Evolutionary conservation across 1,139 yeast genomes (phyloP), one percentile per base, ranked within the genome.

Genomic region (Nakaseomyces delphensis): DNA sequence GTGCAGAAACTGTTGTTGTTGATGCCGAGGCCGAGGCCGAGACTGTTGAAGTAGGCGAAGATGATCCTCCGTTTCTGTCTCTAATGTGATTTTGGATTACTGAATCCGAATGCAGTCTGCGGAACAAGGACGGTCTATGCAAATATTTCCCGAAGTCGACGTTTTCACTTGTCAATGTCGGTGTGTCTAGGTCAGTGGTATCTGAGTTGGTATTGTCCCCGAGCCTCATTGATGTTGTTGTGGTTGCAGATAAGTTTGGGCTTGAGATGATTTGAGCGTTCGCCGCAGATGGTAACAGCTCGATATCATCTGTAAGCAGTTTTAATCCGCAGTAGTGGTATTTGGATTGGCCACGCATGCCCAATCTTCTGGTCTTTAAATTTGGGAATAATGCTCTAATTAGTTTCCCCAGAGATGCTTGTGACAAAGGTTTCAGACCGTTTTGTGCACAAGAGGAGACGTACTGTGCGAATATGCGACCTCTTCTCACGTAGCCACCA

Each of bases 281-380:
- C 29, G 35, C 73, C 25, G 41, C 48, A 11, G 45, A 44, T 20
- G 45, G 52, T 30, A 43, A 15, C 16, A 25, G 15, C n/a, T 39
- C 39, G 24, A 24, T 28, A 19, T 43, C 41, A 24, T 37, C 41
- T 32, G 40, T 43, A 15, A 74, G 65, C 42, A 87, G 62, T 52
- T 73, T 74, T 42, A 87, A 70, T 1, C 96, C 96, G 64, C 95
- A 85, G 60, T 87, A 89, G 59, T 87, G 95, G 60, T 89, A 87
- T 56, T 85, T 84, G 16, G 91, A 80, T 57, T 83, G 89, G 7
- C 96, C 96, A 43, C 96, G 70, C 64, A 82, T 80, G 10, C 96
- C 97, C 46, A 87, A 68, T 48, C 97, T 71, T 52, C 96, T 73
- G 0, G 95, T 84, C 25, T 84, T 80, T 49, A 86, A 68, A 44